Evolutionary conservation across 495 filamentous ascomycete genomes (phyloP).

Genomic region (Lasiosphaeria hispida): DNA sequence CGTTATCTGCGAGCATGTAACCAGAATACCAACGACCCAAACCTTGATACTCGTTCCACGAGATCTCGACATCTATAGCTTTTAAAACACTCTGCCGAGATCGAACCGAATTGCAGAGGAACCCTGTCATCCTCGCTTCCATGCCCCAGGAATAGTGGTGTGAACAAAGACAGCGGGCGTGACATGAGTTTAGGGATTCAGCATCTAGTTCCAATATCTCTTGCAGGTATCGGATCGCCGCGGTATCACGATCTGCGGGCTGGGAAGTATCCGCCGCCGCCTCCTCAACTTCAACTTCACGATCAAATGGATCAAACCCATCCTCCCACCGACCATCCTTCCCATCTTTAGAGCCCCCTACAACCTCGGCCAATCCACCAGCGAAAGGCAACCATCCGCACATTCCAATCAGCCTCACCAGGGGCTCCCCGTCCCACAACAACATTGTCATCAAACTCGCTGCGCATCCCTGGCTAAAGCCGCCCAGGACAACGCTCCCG

Average conservation of each 20-base stretch:
- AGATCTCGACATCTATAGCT: constrained; percentile 34
- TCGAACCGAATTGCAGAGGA: constrained; percentile 34
- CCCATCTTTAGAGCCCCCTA: constrained; percentile 6
- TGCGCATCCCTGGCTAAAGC: constrained; percentile 58
- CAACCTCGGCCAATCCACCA: constrained; percentile 31
- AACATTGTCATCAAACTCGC: constrained; percentile 38
- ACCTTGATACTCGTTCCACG: constrained; percentile 44
- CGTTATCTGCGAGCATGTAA: constrained; percentile 48
- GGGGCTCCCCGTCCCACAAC: constrained; percentile 34
- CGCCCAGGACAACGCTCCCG: constrained; percentile 49
- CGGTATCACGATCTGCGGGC: constrained; percentile 15
- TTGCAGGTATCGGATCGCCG: constrained; percentile 20
- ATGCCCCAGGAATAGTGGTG: constrained; percentile 52
- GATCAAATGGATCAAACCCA: constrained; percentile 28
- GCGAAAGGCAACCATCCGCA: constrained; percentile 55
- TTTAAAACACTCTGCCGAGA: constrained; percentile 39
- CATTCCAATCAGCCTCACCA: constrained; percentile 49
- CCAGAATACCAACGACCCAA: constrained; percentile 54
- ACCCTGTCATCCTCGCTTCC: constrained; percentile 50
- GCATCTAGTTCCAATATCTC: constrained; percentile 25
- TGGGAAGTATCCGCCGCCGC: constrained; percentile 20
- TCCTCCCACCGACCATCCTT: constrained; percentile 9
- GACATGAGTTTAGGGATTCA: neutral
- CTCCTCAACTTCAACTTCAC: constrained; percentile 20
- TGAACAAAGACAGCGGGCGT: constrained; percentile 14